These are phyloP conservation scores for Blastomyces parvus DNA, from an alignment of 2,329 filamentous ascomycete genomes.

Conservation along the genomic window DNA sequence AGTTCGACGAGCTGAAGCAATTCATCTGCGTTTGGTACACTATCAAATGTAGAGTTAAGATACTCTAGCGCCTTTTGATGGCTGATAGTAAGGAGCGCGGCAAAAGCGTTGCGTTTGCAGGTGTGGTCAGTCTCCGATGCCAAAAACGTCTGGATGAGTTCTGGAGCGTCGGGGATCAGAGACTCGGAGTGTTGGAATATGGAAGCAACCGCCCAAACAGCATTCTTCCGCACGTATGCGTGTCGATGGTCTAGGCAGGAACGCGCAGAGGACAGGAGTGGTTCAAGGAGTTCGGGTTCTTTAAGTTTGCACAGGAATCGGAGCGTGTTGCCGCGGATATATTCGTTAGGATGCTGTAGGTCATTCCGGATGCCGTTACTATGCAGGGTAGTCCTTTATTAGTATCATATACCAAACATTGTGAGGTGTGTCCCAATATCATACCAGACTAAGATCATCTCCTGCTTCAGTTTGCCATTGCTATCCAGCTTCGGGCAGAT, in stretches of 20 bases:
- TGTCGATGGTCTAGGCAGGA: slow-evolving; percentile 92
- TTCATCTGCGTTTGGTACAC: slow-evolving; percentile 89
- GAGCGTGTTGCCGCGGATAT: slow-evolving; percentile 94
- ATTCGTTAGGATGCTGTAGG: slow-evolving; percentile 94
- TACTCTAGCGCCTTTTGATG: slow-evolving; percentile 88
- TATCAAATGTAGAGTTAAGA: slow-evolving; percentile 79
- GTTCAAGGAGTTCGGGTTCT: slow-evolving; percentile 92
- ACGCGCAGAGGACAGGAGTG: slow-evolving; percentile 82
- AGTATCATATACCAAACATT: neutral
- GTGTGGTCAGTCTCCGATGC: slow-evolving; percentile 86
- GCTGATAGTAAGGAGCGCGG: slow-evolving; percentile 78
- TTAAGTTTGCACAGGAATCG: slow-evolving; percentile 95
- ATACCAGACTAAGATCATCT: slow-evolving; percentile 98
- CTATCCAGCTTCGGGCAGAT: slow-evolving; percentile 94
- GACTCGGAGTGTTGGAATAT: slow-evolving; percentile 86
- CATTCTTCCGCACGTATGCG: slow-evolving; percentile 96
- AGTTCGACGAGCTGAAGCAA: slow-evolving; percentile 86
- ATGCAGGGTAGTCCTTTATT: slow-evolving; percentile 9
- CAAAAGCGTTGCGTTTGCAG: slow-evolving; percentile 96
- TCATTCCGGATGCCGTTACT: slow-evolving; percentile 98
- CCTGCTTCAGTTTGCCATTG: slow-evolving; percentile 91
- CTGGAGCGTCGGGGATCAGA: slow-evolving; percentile 89
- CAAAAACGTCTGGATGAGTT: slow-evolving; percentile 82
- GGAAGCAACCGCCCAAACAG: slow-evolving; percentile 86
- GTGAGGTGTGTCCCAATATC: slow-evolving; percentile 17